A percentile compares a stretch with the other conserved stretches of the same genome.
phyloP scores from a whole-genome alignment of 2,329 filamentous ascomycete genomes.

The Arthrinium puccinioides region DNA sequence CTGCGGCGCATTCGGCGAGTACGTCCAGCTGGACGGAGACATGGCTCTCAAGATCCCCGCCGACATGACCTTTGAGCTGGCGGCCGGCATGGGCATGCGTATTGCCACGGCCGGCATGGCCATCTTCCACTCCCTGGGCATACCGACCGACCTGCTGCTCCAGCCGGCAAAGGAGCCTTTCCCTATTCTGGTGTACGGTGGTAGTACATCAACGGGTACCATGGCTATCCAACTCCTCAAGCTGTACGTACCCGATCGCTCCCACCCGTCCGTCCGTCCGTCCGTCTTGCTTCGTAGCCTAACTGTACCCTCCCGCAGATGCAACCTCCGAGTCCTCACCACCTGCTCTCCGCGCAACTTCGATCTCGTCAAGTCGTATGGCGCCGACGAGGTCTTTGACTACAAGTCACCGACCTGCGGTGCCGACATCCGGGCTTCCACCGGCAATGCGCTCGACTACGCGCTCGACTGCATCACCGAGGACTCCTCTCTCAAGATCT shows the following conservation, averaged over 20 bases:
- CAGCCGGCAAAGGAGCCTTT: slow-evolving; percentile 2
- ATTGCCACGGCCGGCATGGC: slow-evolving; percentile 8
- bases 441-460: slow-evolving; percentile 23
- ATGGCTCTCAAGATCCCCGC: neutral
- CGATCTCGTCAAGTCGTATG: slow-evolving; percentile 22
- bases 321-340: slow-evolving; percentile 2
- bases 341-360: slow-evolving; percentile 11
- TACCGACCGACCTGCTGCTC: slow-evolving; percentile 5
- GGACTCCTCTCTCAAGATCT: slow-evolving; percentile 18
- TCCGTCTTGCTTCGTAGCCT: neutral
- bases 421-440: slow-evolving; percentile 24
- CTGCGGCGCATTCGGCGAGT: slow-evolving; percentile 5
- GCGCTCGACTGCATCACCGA: slow-evolving; percentile 29
- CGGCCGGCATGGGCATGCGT: slow-evolving; percentile 6
- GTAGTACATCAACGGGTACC: slow-evolving; percentile 6
- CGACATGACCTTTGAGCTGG: slow-evolving; percentile 4
- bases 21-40: neutral
- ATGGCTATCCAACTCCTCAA: slow-evolving; percentile 7
- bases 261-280: neutral
- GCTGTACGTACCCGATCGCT: slow-evolving; percentile 6
- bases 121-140: slow-evolving; percentile 7
- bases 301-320: neutral
- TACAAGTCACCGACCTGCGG: slow-evolving; percentile 9
- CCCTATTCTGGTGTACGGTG: slow-evolving; percentile 6
- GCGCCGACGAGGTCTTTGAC: slow-evolving; percentile 29